phyloP scores from a whole-genome alignment of 2,329 filamentous ascomycete genomes.

The Myrmaecium sp. region DNA sequence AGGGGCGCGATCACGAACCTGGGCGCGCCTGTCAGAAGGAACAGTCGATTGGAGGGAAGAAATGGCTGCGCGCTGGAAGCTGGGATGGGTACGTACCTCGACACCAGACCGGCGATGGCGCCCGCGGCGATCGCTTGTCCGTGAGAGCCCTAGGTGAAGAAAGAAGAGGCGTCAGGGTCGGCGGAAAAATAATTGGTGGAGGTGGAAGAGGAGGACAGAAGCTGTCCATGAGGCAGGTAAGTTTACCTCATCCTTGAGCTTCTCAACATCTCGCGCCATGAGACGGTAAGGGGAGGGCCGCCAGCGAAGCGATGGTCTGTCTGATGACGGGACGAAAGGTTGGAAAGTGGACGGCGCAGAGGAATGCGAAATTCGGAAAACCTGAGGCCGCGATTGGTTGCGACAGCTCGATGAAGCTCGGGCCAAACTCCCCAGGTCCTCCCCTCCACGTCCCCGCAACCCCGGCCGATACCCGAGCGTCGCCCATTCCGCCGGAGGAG shows the following conservation, averaged over 20 bases:
- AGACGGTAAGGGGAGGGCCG: no score
- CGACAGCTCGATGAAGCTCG: no score
- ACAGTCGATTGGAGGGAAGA: not conserved
- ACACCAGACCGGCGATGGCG: slow-evolving; percentile 66
- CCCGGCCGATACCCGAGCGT: no score
- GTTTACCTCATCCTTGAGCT: slow-evolving; percentile 51
- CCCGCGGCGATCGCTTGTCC: slow-evolving; percentile 49
- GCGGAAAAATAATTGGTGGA: slow-evolving; percentile 7
- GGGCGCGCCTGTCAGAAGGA: slow-evolving; percentile 4
- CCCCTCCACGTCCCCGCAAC: no score
- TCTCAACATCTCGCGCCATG: slow-evolving; percentile 47
- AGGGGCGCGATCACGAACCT: slow-evolving; percentile 90
- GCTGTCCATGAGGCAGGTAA: slow-evolving; percentile 1
- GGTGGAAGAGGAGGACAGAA: slow-evolving; percentile 2
- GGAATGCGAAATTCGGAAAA: no score
- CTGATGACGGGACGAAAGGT: no score
- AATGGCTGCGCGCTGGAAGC: not conserved
- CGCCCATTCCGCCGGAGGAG: no score
- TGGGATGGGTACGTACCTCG: slow-evolving; percentile 43
- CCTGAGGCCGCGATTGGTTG: no score
- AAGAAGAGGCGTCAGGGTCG: no score
- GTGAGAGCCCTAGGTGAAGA: slow-evolving; percentile 39
- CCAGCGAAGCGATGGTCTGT: no score
- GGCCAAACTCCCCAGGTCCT: no score
- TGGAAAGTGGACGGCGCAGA: no score